Evolutionary conservation across 257 asterid genomes (phyloP).

Genomic region (Solanum medicagineum): DNA sequence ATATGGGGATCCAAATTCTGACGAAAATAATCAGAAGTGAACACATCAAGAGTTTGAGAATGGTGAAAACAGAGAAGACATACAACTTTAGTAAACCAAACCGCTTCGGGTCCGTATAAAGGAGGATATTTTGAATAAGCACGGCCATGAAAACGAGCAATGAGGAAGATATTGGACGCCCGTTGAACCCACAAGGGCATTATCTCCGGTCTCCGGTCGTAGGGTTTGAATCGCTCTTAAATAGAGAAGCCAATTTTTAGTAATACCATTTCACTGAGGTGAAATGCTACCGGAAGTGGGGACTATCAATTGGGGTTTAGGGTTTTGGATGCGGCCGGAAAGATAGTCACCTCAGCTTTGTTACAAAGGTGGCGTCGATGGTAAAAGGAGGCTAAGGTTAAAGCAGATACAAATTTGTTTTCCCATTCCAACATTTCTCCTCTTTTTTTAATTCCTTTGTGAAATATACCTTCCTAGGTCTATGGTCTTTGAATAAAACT

Average conservation of each 20-base stretch:
- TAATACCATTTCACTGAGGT: slow-evolving; percentile 13
- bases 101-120: slow-evolving; percentile 10
- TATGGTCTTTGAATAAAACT: too few species aligned
- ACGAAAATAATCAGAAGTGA: slow-evolving; percentile 52
- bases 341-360: background rate
- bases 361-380: background rate
- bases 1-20: slow-evolving; percentile 40
- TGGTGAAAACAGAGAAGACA: slow-evolving; percentile 57
- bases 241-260: background rate
- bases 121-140: slow-evolving; percentile 21
- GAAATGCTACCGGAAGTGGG: background rate
- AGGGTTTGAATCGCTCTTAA: background rate
- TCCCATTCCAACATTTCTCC: background rate
- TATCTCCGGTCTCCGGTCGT: slow-evolving; percentile 9
- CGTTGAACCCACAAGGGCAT: slow-evolving; percentile 63
- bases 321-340: background rate
- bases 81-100: slow-evolving; percentile 77
- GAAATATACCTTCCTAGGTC: too few species aligned
- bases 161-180: slow-evolving; percentile 34
- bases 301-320: background rate
- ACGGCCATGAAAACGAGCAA: slow-evolving; percentile 37
- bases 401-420: background rate
- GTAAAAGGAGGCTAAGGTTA: background rate
- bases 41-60: slow-evolving; percentile 27
- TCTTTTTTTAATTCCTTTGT: background rate